Conservation (phyloP, 768 basidiomycete genomes). For the Fomitopsis pulvina region DNA sequence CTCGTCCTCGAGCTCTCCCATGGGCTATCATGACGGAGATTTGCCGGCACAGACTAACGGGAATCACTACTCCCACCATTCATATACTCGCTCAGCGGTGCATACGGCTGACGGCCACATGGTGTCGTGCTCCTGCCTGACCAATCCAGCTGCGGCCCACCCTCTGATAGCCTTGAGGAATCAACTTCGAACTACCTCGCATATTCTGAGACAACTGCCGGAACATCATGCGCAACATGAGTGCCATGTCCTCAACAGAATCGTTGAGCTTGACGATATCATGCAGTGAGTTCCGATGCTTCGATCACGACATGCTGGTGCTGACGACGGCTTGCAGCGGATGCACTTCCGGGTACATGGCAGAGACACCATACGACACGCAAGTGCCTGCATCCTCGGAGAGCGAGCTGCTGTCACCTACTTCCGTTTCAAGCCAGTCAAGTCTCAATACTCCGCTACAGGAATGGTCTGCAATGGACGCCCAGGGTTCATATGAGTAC, state of each 20-base stretch:
- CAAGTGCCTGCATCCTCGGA: slow-evolving; percentile 32
- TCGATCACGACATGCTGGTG: neutral
- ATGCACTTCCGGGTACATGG: neutral
- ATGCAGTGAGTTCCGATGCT: slow-evolving; percentile 50
- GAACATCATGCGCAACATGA: slow-evolving; percentile 36
- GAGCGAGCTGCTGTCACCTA: slow-evolving; percentile 48
- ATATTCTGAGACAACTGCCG: slow-evolving; percentile 52
- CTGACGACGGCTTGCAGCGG: neutral
- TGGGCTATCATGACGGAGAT: slow-evolving; percentile 15
- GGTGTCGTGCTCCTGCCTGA: slow-evolving; percentile 55
- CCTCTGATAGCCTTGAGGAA: slow-evolving; percentile 57
- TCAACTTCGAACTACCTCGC: slow-evolving; percentile 52
- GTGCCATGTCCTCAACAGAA: slow-evolving; percentile 52
- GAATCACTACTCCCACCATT: slow-evolving; percentile 21
- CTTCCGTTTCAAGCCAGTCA: slow-evolving; percentile 37
- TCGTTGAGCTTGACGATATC: slow-evolving; percentile 53
- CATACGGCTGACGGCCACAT: slow-evolving; percentile 23
- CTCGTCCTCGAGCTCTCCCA: slow-evolving; percentile 20
- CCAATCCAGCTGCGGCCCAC: slow-evolving; percentile 50
- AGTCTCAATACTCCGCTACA: slow-evolving; percentile 40
- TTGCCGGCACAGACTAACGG: slow-evolving; percentile 6
- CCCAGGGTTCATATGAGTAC: slow-evolving; percentile 52
- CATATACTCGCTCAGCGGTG: slow-evolving; percentile 19
- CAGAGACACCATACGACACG: slow-evolving; percentile 11
- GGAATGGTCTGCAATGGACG: slow-evolving; percentile 45